These are phyloP conservation scores for Conoideocrella luteorostrata DNA, from an alignment of 2,329 filamentous ascomycete genomes.

Conservation along the genomic window DNA sequence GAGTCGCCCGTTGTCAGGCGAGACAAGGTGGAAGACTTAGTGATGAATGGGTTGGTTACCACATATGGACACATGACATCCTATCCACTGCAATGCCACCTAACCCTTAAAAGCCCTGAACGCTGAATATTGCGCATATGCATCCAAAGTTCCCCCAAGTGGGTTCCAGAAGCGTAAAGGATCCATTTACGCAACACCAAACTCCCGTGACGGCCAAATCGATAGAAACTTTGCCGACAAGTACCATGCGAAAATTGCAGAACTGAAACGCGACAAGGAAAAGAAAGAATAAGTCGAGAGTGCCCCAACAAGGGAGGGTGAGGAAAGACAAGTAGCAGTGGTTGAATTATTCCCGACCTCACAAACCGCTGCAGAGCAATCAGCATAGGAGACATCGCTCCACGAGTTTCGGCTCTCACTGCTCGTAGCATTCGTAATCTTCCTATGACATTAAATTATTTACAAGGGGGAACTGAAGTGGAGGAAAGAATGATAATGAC, in stretches of 20 bases:
- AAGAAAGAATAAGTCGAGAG: constrained; percentile 9
- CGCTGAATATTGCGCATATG: constrained; percentile 38
- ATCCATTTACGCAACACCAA: constrained; percentile 60
- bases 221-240: constrained; percentile 52
- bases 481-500: no score
- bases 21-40: constrained; percentile 31
- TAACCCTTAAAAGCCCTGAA: no score
- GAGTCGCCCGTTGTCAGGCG: constrained; percentile 25
- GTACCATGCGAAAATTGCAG: constrained; percentile 54
- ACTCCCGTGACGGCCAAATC: constrained; percentile 58
- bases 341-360: no score
- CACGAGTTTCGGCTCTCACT: no score
- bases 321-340: no score
- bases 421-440: no score
- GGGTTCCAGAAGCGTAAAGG: constrained; percentile 65
- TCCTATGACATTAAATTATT: no score
- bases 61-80: background rate
- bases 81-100: no score
- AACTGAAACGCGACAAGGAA: constrained; percentile 39
- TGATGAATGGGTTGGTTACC: constrained; percentile 43
- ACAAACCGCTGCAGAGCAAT: no score
- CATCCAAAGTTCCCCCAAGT: constrained; percentile 59
- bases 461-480: no score
- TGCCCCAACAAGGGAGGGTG: background rate
- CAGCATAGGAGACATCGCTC: no score